Evolutionary conservation across 2,329 filamentous ascomycete genomes (phyloP).

Genomic region (Colletotrichum godetiae): DNA sequence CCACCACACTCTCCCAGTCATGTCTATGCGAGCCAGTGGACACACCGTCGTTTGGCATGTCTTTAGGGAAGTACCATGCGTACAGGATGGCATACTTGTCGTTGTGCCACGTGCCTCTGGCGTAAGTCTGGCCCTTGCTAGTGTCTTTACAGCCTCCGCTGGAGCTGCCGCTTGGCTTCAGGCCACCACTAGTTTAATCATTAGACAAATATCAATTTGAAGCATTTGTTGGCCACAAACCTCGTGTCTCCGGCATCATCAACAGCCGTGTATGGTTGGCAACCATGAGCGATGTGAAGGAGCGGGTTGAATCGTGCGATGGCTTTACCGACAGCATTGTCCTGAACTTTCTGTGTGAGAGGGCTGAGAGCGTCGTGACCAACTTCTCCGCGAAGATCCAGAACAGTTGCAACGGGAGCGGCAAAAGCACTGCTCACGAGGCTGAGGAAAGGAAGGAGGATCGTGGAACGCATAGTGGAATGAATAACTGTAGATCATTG

Average conservation of each 20-base stretch:
- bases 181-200: conserved; percentile 45
- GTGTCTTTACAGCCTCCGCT: conserved; percentile 46
- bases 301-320: conserved; percentile 26
- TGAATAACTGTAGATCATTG: too few species aligned
- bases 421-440: not conserved
- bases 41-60: conserved; percentile 47
- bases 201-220: not conserved
- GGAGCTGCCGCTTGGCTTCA: conserved; percentile 44
- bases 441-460: not conserved
- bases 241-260: conserved; percentile 15
- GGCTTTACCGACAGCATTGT: conserved; percentile 4
- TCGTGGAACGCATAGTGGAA: not conserved
- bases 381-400: not conserved
- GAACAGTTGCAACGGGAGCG: not conserved
- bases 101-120: conserved; percentile 43
- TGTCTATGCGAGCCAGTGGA: conserved; percentile 49
- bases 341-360: not conserved
- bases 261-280: conserved; percentile 21
- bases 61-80: conserved; percentile 60
- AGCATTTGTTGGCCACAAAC: not conserved
- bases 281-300: conserved; percentile 27
- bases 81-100: conserved; percentile 53
- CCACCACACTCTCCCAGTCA: conserved; percentile 52
- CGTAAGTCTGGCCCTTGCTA: conserved; percentile 52
- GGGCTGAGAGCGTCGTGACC: conserved; percentile 13